These are phyloP conservation scores for Stevia rebaudiana DNA, from an alignment of 140 eudicot genomes.

Conservation along the genomic window DNA sequence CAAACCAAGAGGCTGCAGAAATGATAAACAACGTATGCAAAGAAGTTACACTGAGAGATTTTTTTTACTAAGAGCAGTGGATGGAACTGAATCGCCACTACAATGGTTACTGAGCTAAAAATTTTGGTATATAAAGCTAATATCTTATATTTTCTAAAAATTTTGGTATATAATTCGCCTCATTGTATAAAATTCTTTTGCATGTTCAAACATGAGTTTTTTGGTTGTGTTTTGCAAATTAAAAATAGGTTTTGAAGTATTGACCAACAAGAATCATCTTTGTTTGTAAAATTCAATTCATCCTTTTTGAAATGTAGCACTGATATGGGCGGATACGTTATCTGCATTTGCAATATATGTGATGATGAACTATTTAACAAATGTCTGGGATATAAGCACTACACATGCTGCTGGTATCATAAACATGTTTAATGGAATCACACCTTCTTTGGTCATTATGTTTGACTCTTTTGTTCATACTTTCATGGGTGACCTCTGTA, in stretches of 20 bases:
- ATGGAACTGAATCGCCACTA: not conserved
- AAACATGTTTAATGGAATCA: constrained; percentile 45
- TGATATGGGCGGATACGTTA: constrained; percentile 47
- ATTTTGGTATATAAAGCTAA: no score
- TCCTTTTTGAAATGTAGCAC: constrained; percentile 22
- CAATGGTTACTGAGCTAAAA: not conserved
- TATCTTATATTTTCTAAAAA: no score
- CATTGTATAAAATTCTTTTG: no score
- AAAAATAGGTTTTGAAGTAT: no score
- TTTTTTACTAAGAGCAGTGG: not conserved
- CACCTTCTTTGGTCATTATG: constrained; percentile 17
- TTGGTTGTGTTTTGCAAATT: no score
- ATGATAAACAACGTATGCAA: not conserved
- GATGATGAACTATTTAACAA: constrained; percentile 55
- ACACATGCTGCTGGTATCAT: constrained; percentile 62
- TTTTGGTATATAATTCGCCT: no score
- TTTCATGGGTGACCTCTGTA: constrained; percentile 23
- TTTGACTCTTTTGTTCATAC: constrained; percentile 38
- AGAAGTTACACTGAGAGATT: not conserved
- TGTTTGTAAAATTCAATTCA: no score
- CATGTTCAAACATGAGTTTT: no score
- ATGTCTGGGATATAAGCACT: constrained; percentile 53
- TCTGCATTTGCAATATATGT: constrained; percentile 44
- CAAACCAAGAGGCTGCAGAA: constrained; percentile 5
- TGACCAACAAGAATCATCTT: no score